Conservation (phyloP, 108 stramenopile species). For the Nitzschia sp. region DNA sequence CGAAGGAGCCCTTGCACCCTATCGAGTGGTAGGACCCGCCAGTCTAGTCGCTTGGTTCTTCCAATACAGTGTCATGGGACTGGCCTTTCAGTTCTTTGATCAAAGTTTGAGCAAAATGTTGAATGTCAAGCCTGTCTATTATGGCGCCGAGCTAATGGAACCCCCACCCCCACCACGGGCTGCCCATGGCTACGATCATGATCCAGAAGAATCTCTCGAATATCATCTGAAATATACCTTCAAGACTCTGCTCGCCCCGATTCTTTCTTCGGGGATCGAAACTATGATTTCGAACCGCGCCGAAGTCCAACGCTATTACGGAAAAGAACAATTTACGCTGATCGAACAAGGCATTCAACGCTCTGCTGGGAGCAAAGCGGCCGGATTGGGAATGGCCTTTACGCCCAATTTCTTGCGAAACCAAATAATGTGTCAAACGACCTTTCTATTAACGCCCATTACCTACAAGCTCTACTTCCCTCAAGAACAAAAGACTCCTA, state of each 20-base stretch:
- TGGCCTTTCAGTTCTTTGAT: constrained; percentile 72
- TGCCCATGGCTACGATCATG: background rate
- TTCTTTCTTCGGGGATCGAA: constrained; percentile 57
- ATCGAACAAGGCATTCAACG: constrained; percentile 43
- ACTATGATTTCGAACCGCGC: constrained; percentile 68
- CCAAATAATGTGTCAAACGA: constrained; percentile 65
- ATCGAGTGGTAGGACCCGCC: constrained; percentile 67
- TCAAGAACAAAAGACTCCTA: constrained; percentile 61
- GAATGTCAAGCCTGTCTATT: constrained; percentile 53
- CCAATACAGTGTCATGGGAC: constrained; percentile 72
- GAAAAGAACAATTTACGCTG: constrained; percentile 37
- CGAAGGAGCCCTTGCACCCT: constrained; percentile 60
- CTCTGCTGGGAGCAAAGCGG: constrained; percentile 20
- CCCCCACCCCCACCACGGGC: too few relatives aligned
- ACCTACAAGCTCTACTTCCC: constrained; percentile 69
- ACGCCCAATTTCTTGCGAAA: constrained; percentile 21
- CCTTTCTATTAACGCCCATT: constrained; percentile 69
- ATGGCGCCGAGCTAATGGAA: constrained; percentile 67
- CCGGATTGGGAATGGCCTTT: constrained; percentile 25
- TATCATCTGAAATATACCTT: constrained; percentile 20
- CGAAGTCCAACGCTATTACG: constrained; percentile 77
- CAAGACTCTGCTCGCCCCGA: constrained; percentile 51
- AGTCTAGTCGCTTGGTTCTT: constrained; percentile 74
- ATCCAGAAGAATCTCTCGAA: background rate
- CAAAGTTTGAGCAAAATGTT: constrained; percentile 45